Percentiles rank a stretch among this genome's conserved stretches.
Conservation (phyloP, 495 filamentous ascomycete genomes). For the Penicillium fimorum region DNA sequence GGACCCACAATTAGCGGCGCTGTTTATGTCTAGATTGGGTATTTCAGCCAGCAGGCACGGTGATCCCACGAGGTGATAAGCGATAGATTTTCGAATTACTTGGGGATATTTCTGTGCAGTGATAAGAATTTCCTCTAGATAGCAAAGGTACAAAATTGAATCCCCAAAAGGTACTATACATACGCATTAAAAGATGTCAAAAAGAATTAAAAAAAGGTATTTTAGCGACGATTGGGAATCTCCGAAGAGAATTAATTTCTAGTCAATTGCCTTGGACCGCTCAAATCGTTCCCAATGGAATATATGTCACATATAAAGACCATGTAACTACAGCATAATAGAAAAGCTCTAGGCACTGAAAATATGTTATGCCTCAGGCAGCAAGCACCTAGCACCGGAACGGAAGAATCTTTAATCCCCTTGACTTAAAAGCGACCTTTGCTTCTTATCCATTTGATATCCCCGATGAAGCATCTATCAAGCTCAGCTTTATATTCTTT, state of each 20-base stretch:
- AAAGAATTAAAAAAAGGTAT: too few relatives aligned
- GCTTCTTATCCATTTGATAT: background rate
- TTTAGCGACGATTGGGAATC: constrained; percentile 1
- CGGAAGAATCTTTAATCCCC: background rate
- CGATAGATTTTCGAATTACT: too few relatives aligned
- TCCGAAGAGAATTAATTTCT: constrained; percentile 25
- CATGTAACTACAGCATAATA: too few relatives aligned
- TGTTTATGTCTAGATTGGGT: background rate
- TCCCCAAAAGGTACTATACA: too few relatives aligned
- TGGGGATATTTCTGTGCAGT: too few relatives aligned
- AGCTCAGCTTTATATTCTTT: background rate
- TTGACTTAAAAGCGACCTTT: background rate
- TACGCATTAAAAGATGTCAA: too few relatives aligned
- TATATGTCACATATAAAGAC: too few relatives aligned
- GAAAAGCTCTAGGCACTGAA: too few relatives aligned
- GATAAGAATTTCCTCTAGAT: too few relatives aligned
- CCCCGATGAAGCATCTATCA: background rate
- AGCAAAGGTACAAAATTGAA: too few relatives aligned
- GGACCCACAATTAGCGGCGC: background rate
- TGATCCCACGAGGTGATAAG: background rate
- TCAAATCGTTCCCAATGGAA: constrained; percentile 15
- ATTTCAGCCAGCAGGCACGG: constrained; percentile 2
- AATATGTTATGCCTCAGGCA: too few relatives aligned
- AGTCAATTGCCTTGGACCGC: constrained; percentile 29
- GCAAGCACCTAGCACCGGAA: background rate